Base-by-base conservation (phyloP, 202 grass and related monocot species). In the Bolboschoenoplectus hybrid region DNA sequence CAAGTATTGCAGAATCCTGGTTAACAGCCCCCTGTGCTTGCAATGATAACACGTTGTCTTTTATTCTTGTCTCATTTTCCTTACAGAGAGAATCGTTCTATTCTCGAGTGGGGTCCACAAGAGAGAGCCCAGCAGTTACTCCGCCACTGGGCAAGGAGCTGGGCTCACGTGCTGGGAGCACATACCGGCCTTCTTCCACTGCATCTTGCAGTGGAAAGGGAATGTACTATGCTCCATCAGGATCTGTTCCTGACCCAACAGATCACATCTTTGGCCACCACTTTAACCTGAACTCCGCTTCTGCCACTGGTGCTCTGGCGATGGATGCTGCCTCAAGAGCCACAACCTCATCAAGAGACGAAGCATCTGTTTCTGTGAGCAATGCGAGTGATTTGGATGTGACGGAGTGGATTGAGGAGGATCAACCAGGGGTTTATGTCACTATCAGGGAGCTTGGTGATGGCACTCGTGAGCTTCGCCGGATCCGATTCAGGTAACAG, bases 371-470 rank as follows among this genome's bases (percentile, higher is more conserved):
- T 64, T 98, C 97, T 84, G 53, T 96, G 79, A 96, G 97, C 90
- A 97, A 97, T 81, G 92, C 92, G 2, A 93, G 95, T 73, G 95
- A 97, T 51, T 53, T 93, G 63, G 95, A 95, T 81, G 84, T 85
- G 7, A 70, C 91, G 13, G 93, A 97, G 84, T 97, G 93, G 95
- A 90, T 97, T 76, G 95, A 97, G 85, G 91, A 95, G 75, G 95
- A 97, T 84, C 91, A 97, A 80, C 93, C 91, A 3, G 95, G 95
- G 20, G 95, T 97, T 52, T 92, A 86, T 82, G 91, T 97, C 91
- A 97, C 95, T 84, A 92, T 97, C 84, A 91, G 93, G 46, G 95
- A 97, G 83, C 89, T 97, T 52, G 90, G 89, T 36, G 95, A 97
- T 68, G 95, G 95, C 80, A 91, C 85, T 34, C 93, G 95, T 4